Evolutionary conservation across 2,329 filamentous ascomycete genomes (phyloP).

Genomic region (Rutstroemia sp.): DNA sequence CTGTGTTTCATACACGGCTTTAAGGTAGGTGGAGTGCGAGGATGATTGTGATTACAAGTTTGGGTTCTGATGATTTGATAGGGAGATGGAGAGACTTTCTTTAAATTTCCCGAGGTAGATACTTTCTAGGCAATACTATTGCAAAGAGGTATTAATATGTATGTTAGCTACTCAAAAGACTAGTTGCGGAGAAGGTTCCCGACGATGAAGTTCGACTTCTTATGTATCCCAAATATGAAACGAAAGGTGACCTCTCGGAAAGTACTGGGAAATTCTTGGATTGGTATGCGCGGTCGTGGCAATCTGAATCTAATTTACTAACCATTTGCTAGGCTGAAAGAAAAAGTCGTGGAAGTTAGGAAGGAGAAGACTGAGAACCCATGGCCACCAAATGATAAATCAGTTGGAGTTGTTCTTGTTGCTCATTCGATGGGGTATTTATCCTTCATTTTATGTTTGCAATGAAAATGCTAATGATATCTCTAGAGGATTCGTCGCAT

Average conservation of each 20-base stretch:
- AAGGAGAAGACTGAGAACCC: background rate
- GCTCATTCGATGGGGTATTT: conserved; percentile 72
- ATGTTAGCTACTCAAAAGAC: conserved; percentile 47
- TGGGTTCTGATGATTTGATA: background rate
- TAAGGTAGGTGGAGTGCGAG: conserved; percentile 32
- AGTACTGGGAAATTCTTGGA: conserved; percentile 47
- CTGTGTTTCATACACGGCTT: conserved; percentile 73
- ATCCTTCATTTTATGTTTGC: too few relatives aligned
- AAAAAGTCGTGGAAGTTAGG: conserved; percentile 6
- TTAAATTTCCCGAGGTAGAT: conserved; percentile 50
- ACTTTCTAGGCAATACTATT: background rate
- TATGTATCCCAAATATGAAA: conserved; percentile 68
- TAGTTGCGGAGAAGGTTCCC: conserved; percentile 50
- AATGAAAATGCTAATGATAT: conserved; percentile 10
- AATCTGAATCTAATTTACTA: background rate
- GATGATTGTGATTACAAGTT: background rate
- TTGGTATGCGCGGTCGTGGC: conserved; percentile 35
- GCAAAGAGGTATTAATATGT: background rate
- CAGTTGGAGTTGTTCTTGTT: conserved; percentile 69
- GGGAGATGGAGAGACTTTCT: conserved; percentile 63
- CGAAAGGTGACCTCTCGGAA: conserved; percentile 55
- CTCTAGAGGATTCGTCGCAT: conserved; percentile 67
- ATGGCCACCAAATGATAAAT: conserved; percentile 33
- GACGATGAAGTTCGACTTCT: conserved; percentile 53
- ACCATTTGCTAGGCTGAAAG: background rate